Conservation (phyloP, 306 rosid species). For the Argentina anserina region DNA sequence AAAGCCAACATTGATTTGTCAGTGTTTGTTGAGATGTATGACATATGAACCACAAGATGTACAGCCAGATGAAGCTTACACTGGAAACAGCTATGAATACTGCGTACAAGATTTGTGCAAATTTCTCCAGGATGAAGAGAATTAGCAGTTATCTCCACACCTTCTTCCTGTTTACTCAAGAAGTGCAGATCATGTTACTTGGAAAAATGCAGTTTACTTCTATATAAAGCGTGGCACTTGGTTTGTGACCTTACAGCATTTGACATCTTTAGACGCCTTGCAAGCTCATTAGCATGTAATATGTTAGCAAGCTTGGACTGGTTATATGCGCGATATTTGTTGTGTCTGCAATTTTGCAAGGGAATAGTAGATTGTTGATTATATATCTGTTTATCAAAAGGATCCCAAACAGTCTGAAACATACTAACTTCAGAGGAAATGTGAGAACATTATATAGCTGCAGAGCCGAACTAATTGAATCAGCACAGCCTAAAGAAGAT, state of each 20-base stretch:
- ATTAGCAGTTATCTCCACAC: constrained; percentile 22
- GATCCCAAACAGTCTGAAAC: not conserved
- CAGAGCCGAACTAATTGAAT: not conserved
- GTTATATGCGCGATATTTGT: constrained; percentile 51
- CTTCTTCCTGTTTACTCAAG: constrained; percentile 16
- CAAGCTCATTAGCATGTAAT: constrained; percentile 73
- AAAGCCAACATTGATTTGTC: not conserved
- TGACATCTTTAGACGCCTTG: constrained; percentile 69
- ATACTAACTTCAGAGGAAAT: too few species aligned
- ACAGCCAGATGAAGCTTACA: constrained; percentile 13
- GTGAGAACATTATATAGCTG: not conserved
- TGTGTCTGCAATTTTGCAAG: constrained; percentile 38
- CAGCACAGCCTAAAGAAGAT: constrained; percentile 8
- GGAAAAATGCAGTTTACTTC: not conserved
- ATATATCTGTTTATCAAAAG: not conserved
- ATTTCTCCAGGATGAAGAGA: constrained; percentile 28
- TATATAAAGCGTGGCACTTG: not conserved
- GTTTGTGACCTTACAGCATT: not conserved
- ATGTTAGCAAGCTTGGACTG: constrained; percentile 83
- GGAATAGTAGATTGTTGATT: not conserved
- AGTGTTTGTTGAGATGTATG: too few species aligned
- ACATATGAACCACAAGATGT: not conserved
- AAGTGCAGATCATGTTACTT: not conserved
- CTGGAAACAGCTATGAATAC: not conserved
- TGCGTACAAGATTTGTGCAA: constrained; percentile 11